Evolutionary conservation across 1,284 basidiomycete species (phyloP).

Genomic region (Filobasidium uniguttulatum): DNA sequence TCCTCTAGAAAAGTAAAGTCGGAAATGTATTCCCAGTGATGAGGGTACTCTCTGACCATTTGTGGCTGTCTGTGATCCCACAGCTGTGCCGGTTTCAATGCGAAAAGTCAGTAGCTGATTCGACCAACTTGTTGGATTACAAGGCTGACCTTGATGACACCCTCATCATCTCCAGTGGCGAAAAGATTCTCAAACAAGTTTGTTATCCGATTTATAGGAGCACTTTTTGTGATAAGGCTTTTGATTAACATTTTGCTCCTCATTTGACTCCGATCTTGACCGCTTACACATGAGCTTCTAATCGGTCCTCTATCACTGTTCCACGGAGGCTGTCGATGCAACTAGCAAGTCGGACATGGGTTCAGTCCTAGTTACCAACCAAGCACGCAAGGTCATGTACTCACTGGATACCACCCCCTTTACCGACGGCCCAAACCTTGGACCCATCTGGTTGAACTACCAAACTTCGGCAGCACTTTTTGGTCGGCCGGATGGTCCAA

Average conservation of each 20-base stretch:
- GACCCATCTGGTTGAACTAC: slow-evolving; percentile 51
- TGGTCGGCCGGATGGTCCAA: slow-evolving; percentile 33
- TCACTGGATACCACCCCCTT: slow-evolving; percentile 64
- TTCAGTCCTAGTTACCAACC: neutral
- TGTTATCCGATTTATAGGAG: slow-evolving; percentile 71
- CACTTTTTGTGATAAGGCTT: no score
- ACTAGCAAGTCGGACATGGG: slow-evolving; percentile 14
- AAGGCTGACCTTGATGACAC: slow-evolving; percentile 64
- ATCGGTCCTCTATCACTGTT: slow-evolving; percentile 47
- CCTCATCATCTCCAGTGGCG: slow-evolving; percentile 83
- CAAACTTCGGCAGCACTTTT: slow-evolving; percentile 60
- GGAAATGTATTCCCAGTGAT: slow-evolving; percentile 92
- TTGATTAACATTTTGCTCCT: no score
- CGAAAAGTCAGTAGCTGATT: neutral
- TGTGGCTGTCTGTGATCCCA: slow-evolving; percentile 72
- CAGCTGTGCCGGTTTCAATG: slow-evolving; percentile 43
- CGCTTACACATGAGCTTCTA: slow-evolving; percentile 65
- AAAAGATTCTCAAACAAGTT: slow-evolving; percentile 54
- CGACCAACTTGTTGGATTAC: neutral
- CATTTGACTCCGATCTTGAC: neutral
- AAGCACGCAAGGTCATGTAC: slow-evolving; percentile 29
- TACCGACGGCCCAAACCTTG: slow-evolving; percentile 64
- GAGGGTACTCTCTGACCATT: slow-evolving; percentile 54
- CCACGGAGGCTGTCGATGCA: slow-evolving; percentile 42
- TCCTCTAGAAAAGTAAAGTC: slow-evolving; percentile 77